Base-by-base conservation (phyloP, 257 asterid species). In the Paraleonurus japonicus region DNA sequence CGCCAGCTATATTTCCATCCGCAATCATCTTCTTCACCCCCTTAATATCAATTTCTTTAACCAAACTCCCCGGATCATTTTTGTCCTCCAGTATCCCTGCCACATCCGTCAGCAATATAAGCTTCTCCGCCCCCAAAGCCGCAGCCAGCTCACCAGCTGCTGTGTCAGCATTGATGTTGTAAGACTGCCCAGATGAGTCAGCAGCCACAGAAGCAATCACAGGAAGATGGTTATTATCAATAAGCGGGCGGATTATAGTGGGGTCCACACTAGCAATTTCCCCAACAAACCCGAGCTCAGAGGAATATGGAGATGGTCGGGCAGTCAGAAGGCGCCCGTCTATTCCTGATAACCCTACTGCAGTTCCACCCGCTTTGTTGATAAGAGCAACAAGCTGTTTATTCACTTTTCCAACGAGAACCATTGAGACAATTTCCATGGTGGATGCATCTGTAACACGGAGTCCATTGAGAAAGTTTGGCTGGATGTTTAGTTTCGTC, bases 171-270 rank as follows among this genome's bases (percentile, higher is more conserved):
- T 91, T 91, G 1, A 91, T 89, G 69, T 91, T 89, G 54, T 87
- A 89, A 4, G 88, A 32, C 61, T 87, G 92, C 9, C 97, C 93
- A 0, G 22, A 61, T 39, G 54, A 28, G 51, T 91, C 96, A 26
- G 96, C 88, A 7, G 93, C 96, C 39, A 91, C 92, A 0, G 96
- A 85, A 23, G 96, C 95, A 10, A 91, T 87, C 85, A 91, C 97
- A 0, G 97, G 97, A 58, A 91, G 88, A 45, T 89, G 87, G 66
- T 81, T 79, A 13, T 85, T 85, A 37, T 89, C 91, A 9, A 91
- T 78, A 2, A 84, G 86, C 0, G 89, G 90, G 0, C 89, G 81
- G 35, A 91, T 80, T 35, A 87, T 80, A 0, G 86, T 22, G 41
- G 96, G 85, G 75, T 91, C 95, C 33, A 91, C 95, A n/a, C 78